Conservation (phyloP, 2,329 filamentous ascomycete genomes). For the Biscogniauxia mediterranea region DNA sequence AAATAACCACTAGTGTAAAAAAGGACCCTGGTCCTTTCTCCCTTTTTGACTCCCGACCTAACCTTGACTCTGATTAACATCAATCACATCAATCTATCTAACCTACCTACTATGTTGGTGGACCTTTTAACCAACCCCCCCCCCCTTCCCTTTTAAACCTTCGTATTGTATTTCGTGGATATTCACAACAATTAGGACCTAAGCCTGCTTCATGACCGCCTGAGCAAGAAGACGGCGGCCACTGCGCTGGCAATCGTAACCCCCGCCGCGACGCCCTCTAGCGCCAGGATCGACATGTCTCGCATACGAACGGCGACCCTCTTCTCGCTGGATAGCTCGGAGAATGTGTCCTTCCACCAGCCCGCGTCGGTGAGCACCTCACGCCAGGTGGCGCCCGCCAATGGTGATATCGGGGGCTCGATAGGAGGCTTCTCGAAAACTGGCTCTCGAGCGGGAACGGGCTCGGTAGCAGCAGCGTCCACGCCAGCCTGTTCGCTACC, state of each 20-base stretch:
- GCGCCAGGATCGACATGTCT: slow-evolving; percentile 66
- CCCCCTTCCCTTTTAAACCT: not conserved
- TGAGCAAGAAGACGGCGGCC: slow-evolving; percentile 36
- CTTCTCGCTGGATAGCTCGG: slow-evolving; percentile 66
- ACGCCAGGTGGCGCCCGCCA: slow-evolving; percentile 37
- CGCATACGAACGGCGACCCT: slow-evolving; percentile 62
- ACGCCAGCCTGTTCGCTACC: slow-evolving; percentile 24
- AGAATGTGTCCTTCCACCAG: slow-evolving; percentile 47
- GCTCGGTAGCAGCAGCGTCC: slow-evolving; percentile 7
- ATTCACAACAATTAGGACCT: too few relatives aligned
- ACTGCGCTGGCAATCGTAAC: slow-evolving; percentile 58
- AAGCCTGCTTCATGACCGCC: slow-evolving; percentile 12
- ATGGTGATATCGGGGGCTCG: slow-evolving; percentile 3
- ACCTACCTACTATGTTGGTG: too few relatives aligned
- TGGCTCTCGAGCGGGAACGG: slow-evolving; percentile 13
- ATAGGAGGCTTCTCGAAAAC: slow-evolving; percentile 11
- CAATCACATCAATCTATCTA: too few relatives aligned
- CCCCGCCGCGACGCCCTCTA: slow-evolving; percentile 67
- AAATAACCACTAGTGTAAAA: too few relatives aligned
- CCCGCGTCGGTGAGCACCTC: slow-evolving; percentile 41
- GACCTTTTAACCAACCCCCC: not conserved
- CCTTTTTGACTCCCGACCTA: too few relatives aligned
- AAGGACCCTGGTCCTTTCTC: too few relatives aligned
- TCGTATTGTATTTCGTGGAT: slow-evolving; percentile 2
- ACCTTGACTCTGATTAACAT: too few relatives aligned